These are phyloP conservation scores for Fusarium nisikadoi DNA, from an alignment of 2,329 filamentous ascomycete species.

Conservation along the genomic window DNA sequence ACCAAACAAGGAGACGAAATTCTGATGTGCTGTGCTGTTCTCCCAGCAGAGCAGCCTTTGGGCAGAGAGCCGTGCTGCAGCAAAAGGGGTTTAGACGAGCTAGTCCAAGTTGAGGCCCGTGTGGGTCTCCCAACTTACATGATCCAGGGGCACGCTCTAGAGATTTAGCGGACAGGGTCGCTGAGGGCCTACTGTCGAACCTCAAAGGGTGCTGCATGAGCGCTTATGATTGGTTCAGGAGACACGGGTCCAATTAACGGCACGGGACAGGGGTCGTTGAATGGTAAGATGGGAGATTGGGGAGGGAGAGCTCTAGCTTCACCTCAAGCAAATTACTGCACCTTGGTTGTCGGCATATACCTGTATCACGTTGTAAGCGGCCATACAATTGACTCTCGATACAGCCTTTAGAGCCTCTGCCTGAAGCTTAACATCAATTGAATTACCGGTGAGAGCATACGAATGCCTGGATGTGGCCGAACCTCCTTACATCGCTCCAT, in stretches of 20 bases:
- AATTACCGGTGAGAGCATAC: neutral
- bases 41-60: constrained; percentile 43
- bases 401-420: neutral
- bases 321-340: constrained; percentile 35
- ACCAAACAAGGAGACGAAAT: constrained; percentile 47
- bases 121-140: constrained; percentile 30
- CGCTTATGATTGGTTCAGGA: constrained; percentile 36
- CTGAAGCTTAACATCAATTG: neutral
- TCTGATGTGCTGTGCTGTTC: constrained; percentile 50
- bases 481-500: constrained; percentile 19
- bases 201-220: neutral
- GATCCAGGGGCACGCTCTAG: constrained; percentile 41
- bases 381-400: constrained; percentile 5
- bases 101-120: constrained; percentile 44
- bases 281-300: constrained; percentile 41
- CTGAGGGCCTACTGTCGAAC: constrained; percentile 27
- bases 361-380: neutral
- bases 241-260: constrained; percentile 38
- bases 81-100: constrained; percentile 49
- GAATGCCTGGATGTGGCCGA: neutral
- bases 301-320: constrained; percentile 34
- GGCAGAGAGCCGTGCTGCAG: constrained; percentile 42
- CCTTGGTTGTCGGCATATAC: constrained; percentile 10
- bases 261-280: constrained; percentile 33
- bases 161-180: constrained; percentile 46